A percentile compares a stretch with the other conserved stretches of the same genome.
These are phyloP conservation scores for Mycena chlorophos DNA, from an alignment of 768 basidiomycete species.

Conservation along the genomic window DNA sequence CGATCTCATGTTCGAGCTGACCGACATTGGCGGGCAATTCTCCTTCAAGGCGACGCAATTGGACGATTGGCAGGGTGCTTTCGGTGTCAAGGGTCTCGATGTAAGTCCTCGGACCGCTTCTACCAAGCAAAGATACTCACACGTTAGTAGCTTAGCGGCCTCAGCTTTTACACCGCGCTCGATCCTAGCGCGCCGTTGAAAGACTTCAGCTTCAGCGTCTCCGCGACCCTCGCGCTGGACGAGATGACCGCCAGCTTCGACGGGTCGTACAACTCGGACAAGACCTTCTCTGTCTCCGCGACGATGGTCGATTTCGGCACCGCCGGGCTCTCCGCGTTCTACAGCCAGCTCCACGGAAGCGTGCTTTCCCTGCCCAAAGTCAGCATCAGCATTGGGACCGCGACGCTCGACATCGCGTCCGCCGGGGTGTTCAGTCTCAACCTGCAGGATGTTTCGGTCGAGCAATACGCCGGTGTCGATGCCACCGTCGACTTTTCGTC, in stretches of 20 bases:
- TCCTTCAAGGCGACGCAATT: background rate
- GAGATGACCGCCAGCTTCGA: background rate
- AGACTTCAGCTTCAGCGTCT: background rate
- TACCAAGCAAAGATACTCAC: background rate
- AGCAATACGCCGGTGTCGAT: background rate
- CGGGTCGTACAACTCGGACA: constrained; percentile 1
- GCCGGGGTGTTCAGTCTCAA: background rate
- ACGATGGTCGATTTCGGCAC: constrained; percentile 1
- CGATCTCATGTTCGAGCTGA: background rate
- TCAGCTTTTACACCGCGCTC: background rate
- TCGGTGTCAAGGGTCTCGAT: constrained; percentile 5
- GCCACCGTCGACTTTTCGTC: constrained; percentile 1
- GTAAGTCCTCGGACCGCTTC: constrained; percentile 1
- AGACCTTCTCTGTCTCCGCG: constrained; percentile 2
- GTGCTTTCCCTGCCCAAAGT: background rate
- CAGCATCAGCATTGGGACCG: constrained; percentile 1
- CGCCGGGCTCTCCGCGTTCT: background rate
- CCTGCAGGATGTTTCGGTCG: background rate
- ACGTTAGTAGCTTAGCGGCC: background rate
- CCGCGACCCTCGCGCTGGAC: background rate
- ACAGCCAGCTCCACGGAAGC: constrained; percentile 3
- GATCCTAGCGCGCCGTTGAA: background rate
- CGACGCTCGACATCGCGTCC: constrained; percentile 1
- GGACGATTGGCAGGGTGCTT: constrained; percentile 4
- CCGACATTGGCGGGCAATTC: background rate